Evolutionary conservation across 2,329 filamentous ascomycete species (phyloP).

Genomic region (Penicillium sp.): DNA sequence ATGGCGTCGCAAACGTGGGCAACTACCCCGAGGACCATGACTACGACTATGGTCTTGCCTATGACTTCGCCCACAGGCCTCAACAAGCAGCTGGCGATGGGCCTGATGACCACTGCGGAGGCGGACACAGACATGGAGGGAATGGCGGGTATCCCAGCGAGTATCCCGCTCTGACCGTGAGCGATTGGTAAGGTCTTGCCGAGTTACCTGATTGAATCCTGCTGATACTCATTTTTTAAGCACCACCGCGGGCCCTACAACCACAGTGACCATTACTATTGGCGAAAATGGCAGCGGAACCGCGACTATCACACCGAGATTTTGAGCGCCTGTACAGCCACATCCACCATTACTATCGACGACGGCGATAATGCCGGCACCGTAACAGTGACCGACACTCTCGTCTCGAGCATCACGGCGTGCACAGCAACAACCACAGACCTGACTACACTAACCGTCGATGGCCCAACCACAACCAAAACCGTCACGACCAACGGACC

Average conservation of each 20-base stretch:
- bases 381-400: constrained; percentile 3
- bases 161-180: constrained; percentile 3
- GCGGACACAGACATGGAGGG: neutral
- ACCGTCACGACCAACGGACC: constrained; percentile 3
- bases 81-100: neutral
- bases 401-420: neutral
- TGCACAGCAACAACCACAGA: constrained; percentile 9
- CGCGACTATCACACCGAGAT: constrained; percentile 4
- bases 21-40: neutral
- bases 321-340: constrained; percentile 5
- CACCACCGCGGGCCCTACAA: neutral
- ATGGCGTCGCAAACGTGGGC: neutral
- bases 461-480: neutral
- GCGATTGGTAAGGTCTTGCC: constrained; percentile 3
- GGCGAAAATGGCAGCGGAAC: neutral
- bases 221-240: neutral
- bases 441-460: neutral
- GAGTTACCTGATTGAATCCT: neutral
- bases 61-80: neutral
- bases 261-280: constrained; percentile 11
- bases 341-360: neutral
- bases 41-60: neutral
- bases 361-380: neutral
- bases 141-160: neutral
- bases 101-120: neutral